A percentile compares a stretch with the other conserved stretches of the same genome.
These are phyloP conservation scores for Rhizopogon vinicolor DNA, from an alignment of 768 basidiomycete genomes.

Conservation along the genomic window DNA sequence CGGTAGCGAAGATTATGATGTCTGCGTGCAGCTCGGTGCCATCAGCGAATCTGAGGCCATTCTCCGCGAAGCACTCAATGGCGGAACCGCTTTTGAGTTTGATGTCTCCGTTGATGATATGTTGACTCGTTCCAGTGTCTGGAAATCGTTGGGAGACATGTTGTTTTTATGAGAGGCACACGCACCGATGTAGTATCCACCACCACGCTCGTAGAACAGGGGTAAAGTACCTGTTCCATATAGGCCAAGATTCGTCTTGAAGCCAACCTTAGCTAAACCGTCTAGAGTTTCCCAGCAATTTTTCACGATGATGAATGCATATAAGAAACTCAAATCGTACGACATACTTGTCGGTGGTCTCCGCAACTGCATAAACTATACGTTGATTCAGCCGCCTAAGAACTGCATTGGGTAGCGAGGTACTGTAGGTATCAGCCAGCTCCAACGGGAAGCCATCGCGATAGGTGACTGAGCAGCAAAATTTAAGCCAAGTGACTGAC, in stretches of 20 bases:
- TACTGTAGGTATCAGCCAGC: slow-evolving; percentile 14
- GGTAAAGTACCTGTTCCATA: slow-evolving; percentile 29
- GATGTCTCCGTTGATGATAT: slow-evolving; percentile 44
- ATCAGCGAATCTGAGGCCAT: slow-evolving; percentile 24
- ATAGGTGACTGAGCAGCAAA: slow-evolving; percentile 6
- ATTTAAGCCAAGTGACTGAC: neutral
- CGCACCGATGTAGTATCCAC: slow-evolving; percentile 39
- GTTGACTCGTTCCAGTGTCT: slow-evolving; percentile 37
- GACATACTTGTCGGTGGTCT: slow-evolving; percentile 23
- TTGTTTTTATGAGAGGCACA: neutral
- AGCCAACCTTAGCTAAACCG: slow-evolving; percentile 32
- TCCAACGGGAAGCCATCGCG: slow-evolving; percentile 20
- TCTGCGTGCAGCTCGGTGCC: slow-evolving; percentile 29
- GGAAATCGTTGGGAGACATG: neutral
- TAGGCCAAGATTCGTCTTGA: slow-evolving; percentile 32
- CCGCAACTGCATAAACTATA: slow-evolving; percentile 6
- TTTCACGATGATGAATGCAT: neutral
- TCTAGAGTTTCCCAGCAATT: slow-evolving; percentile 29
- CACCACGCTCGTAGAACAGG: slow-evolving; percentile 21
- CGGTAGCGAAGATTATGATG: slow-evolving; percentile 27
- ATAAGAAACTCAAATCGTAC: neutral
- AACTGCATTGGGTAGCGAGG: slow-evolving; percentile 13
- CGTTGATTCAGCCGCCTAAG: slow-evolving; percentile 18
- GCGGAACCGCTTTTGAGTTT: slow-evolving; percentile 42
- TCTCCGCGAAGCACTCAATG: slow-evolving; percentile 25